Evolutionary conservation across 371 early-diverging fungal genomes (phyloP).

Genomic region (Furculomyces boomerangus): DNA sequence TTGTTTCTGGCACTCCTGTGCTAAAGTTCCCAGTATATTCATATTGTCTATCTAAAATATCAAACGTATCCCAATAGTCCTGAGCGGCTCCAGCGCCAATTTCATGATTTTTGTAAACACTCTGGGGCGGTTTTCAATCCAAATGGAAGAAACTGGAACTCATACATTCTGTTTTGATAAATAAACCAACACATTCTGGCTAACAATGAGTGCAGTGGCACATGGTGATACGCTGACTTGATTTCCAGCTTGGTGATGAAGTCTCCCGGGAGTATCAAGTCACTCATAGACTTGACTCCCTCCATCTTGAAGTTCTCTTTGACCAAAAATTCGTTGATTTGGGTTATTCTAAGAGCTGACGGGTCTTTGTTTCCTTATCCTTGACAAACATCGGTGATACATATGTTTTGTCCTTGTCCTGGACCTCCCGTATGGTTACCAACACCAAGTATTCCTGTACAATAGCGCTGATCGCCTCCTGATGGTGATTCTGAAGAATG

Average conservation of each 20-base stretch:
- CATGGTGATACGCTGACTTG: conserved; percentile 22
- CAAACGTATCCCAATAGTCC: conserved; percentile 14
- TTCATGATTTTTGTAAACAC: conserved; percentile 26
- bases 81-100: conserved; percentile 16
- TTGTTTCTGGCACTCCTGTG: conserved; percentile 1
- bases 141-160: conserved; percentile 25
- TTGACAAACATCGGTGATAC: background rate
- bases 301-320: conserved; percentile 8
- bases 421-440: background rate
- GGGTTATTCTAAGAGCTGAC: background rate
- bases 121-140: conserved; percentile 26
- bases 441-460: background rate
- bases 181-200: conserved; percentile 5
- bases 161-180: conserved; percentile 26
- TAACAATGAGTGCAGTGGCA: conserved; percentile 9
- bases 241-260: conserved; percentile 19
- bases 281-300: conserved; percentile 16
- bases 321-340: background rate
- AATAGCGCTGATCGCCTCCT: background rate
- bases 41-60: conserved; percentile 23
- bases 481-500: background rate
- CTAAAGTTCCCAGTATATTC: conserved; percentile 8
- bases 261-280: conserved; percentile 10
- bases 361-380: background rate
- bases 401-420: background rate